Conservation (phyloP, 331 rosid genomes). For the Malus hybrid region DNA sequence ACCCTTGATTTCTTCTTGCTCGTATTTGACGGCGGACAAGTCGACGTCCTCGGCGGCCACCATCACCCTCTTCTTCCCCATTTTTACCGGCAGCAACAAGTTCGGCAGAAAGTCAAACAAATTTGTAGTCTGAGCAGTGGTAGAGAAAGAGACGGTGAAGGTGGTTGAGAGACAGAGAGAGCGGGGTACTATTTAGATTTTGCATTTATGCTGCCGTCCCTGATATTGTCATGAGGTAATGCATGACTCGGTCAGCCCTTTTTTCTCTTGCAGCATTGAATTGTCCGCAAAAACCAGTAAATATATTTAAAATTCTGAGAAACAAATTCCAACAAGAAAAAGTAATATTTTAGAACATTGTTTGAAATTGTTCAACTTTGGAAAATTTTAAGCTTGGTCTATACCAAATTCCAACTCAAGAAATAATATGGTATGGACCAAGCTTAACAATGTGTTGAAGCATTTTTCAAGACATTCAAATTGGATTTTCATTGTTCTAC, state of each 20-base stretch:
- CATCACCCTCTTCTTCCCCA: constrained; percentile 68
- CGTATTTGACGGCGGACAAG: constrained; percentile 51
- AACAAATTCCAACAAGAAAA: too few species aligned
- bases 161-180: background rate
- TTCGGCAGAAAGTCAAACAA: background rate
- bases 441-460: too few species aligned
- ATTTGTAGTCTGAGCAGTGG: background rate
- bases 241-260: background rate
- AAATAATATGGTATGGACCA: too few species aligned
- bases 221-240: background rate
- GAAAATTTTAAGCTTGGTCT: too few species aligned
- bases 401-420: too few species aligned
- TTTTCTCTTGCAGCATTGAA: background rate
- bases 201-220: background rate
- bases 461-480: too few species aligned
- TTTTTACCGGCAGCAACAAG: constrained; percentile 1
- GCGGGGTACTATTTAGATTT: background rate
- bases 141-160: background rate
- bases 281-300: background rate
- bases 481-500: too few species aligned
- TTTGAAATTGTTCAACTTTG: too few species aligned
- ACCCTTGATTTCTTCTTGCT: constrained; percentile 52
- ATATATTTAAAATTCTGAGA: too few species aligned
- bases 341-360: too few species aligned
- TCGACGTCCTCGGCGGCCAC: constrained; percentile 59